A percentile compares a stretch with the other conserved stretches of the same genome.
phyloP scores from a whole-genome alignment of 1,284 basidiomycete species.

The Exsudoporus floridanus region DNA sequence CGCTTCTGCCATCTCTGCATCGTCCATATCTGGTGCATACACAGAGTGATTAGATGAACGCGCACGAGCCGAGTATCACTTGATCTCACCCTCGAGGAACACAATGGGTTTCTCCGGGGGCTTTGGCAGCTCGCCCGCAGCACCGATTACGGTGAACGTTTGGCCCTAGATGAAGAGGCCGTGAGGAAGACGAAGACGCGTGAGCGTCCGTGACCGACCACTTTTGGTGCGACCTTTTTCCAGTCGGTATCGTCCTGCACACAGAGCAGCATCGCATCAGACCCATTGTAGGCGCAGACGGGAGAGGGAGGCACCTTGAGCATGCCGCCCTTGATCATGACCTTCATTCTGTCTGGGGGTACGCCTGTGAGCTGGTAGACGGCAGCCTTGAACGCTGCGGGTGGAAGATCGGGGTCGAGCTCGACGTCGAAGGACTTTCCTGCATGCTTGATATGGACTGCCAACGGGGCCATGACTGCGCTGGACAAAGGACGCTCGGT shows the following conservation, averaged over 20 bases:
- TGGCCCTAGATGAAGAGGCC: slow-evolving; percentile 51
- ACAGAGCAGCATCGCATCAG: slow-evolving; percentile 2
- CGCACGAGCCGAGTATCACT: not conserved
- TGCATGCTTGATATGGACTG: slow-evolving; percentile 88
- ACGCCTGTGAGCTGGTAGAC: slow-evolving; percentile 85
- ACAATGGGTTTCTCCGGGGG: slow-evolving; percentile 77
- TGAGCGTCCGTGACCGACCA: slow-evolving; percentile 45
- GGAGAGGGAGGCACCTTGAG: slow-evolving; percentile 61
- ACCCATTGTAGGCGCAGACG: slow-evolving; percentile 1
- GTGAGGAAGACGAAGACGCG: slow-evolving; percentile 1
- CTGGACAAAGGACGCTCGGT: not conserved
- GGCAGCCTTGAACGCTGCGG: slow-evolving; percentile 77
- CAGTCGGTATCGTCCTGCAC: slow-evolving; percentile 81
- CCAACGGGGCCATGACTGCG: slow-evolving; percentile 55
- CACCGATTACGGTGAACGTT: slow-evolving; percentile 87
- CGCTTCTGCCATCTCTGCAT: slow-evolving; percentile 75
- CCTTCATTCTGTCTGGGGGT: slow-evolving; percentile 90
- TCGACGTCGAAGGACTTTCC: slow-evolving; percentile 73
- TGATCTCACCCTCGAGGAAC: slow-evolving; percentile 71
- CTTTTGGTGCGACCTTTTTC: slow-evolving; percentile 79
- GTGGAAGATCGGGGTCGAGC: slow-evolving; percentile 69
- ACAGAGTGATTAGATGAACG: slow-evolving; percentile 11
- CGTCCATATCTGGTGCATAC: slow-evolving; percentile 73
- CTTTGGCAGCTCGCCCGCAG: slow-evolving; percentile 88
- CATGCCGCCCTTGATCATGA: slow-evolving; percentile 94